Percentiles rank a stretch among this genome's conserved stretches.
Evolutionary conservation across 2,329 filamentous ascomycete genomes (phyloP).

Genomic region (Camptophora hylomeconis): DNA sequence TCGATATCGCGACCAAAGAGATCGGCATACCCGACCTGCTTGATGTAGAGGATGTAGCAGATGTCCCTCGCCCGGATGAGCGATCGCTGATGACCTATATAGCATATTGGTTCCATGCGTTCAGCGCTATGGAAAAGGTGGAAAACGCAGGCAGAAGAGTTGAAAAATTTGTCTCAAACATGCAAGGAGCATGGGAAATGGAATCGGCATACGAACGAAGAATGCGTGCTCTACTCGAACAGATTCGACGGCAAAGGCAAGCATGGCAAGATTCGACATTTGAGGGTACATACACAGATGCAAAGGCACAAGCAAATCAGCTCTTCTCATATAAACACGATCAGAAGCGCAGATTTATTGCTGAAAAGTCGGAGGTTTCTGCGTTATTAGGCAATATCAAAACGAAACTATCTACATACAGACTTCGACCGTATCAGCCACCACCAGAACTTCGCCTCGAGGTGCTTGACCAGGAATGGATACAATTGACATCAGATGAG

Average conservation of each 20-base stretch:
- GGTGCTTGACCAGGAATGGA: slow-evolving; percentile 72
- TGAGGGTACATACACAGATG: slow-evolving; percentile 82
- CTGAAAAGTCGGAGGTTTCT: slow-evolving; percentile 90
- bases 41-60: slow-evolving; percentile 95
- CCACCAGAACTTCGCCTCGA: slow-evolving; percentile 72
- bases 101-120: slow-evolving; percentile 99
- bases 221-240: slow-evolving; percentile 68
- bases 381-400: slow-evolving; percentile 95
- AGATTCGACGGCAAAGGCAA: slow-evolving; percentile 60
- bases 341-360: slow-evolving; percentile 89
- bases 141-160: slow-evolving; percentile 93
- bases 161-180: slow-evolving; percentile 96
- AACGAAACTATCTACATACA: slow-evolving; percentile 92
- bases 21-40: slow-evolving; percentile 93
- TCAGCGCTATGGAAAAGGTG: slow-evolving; percentile 96
- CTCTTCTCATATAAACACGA: slow-evolving; percentile 86
- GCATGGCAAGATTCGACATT: slow-evolving; percentile 71
- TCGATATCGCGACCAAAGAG: slow-evolving; percentile 89
- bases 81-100: slow-evolving; percentile 98
- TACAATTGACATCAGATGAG: slow-evolving; percentile 64
- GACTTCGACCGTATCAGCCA: slow-evolving; percentile 79
- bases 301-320: slow-evolving; percentile 69
- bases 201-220: slow-evolving; percentile 88
- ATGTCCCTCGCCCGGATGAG: slow-evolving; percentile 91
- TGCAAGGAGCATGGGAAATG: slow-evolving; percentile 99